phyloP scores from a whole-genome alignment of 2,329 filamentous ascomycete genomes.

The Aspergillus brunneoviolaceus region DNA sequence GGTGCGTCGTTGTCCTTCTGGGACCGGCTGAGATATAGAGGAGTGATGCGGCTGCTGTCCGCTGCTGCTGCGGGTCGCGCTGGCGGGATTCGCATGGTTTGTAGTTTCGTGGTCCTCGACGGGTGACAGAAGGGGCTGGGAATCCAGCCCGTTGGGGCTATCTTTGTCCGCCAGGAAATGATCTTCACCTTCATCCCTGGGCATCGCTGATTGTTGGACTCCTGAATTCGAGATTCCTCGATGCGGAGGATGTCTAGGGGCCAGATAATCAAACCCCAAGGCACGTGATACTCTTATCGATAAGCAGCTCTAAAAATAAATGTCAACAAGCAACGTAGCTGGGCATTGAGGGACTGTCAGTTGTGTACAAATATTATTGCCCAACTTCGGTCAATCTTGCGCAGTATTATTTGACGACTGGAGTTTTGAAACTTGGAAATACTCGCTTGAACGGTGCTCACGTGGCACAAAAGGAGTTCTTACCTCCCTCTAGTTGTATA shows the following conservation, averaged over 20 bases:
- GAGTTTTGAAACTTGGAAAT: neutral
- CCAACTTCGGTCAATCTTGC: no score
- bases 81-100: slow-evolving; percentile 23
- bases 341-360: no score
- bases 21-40: slow-evolving; percentile 41
- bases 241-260: slow-evolving; percentile 23
- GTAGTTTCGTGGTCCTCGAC: slow-evolving; percentile 31
- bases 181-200: slow-evolving; percentile 39
- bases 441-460: neutral
- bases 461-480: neutral
- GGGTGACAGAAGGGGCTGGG: slow-evolving; percentile 34
- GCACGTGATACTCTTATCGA: slow-evolving; percentile 26
- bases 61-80: slow-evolving; percentile 20
- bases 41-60: slow-evolving; percentile 36
- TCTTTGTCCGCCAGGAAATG: slow-evolving; percentile 33
- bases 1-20: slow-evolving; percentile 50
- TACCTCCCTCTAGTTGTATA: neutral
- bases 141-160: slow-evolving; percentile 32
- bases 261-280: slow-evolving; percentile 18
- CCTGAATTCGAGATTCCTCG: slow-evolving; percentile 18
- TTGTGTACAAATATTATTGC: no score
- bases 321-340: slow-evolving; percentile 1
- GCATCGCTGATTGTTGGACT: slow-evolving; percentile 40
- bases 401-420: no score
- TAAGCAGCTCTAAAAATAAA: slow-evolving; percentile 16